These are phyloP conservation scores for Coemansia sp. DNA, from an alignment of 192 early-diverging fungal genomes.

Conservation along the genomic window DNA sequence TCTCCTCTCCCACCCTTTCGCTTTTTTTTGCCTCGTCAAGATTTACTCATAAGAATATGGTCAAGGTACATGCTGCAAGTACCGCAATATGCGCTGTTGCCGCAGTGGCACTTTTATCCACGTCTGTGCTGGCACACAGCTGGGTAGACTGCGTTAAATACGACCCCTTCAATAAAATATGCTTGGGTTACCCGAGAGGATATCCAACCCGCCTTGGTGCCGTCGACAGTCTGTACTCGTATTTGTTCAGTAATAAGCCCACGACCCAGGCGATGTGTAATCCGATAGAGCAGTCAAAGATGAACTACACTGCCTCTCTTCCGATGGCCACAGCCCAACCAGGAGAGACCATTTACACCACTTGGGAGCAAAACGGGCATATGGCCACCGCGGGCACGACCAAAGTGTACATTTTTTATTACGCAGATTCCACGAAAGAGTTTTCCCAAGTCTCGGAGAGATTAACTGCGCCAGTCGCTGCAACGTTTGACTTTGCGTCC, in stretches of 20 bases:
- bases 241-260: constrained; percentile 49
- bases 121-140: constrained; percentile 59
- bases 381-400: constrained; percentile 50
- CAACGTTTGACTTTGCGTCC: constrained; percentile 56
- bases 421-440: constrained; percentile 17
- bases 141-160: constrained; percentile 65
- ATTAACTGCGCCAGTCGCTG: constrained; percentile 33
- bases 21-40: background rate
- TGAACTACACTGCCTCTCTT: constrained; percentile 40
- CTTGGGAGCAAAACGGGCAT: constrained; percentile 65
- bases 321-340: constrained; percentile 56
- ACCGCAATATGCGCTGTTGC: background rate
- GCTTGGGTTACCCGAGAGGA: constrained; percentile 57
- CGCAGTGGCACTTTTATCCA: background rate
- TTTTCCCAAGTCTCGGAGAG: constrained; percentile 37
- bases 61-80: background rate
- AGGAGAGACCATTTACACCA: constrained; percentile 57
- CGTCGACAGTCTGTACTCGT: constrained; percentile 59
- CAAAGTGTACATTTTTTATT: constrained; percentile 49
- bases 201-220: constrained; percentile 56
- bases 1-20: background rate
- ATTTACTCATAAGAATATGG: background rate
- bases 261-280: constrained; percentile 56
- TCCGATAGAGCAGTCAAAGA: constrained; percentile 26
- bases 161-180: constrained; percentile 42